A percentile compares a stretch with the other conserved stretches of the same genome.
Evolutionary conservation across 345 rosid species (phyloP).

Genomic region (Citropsis articulata): DNA sequence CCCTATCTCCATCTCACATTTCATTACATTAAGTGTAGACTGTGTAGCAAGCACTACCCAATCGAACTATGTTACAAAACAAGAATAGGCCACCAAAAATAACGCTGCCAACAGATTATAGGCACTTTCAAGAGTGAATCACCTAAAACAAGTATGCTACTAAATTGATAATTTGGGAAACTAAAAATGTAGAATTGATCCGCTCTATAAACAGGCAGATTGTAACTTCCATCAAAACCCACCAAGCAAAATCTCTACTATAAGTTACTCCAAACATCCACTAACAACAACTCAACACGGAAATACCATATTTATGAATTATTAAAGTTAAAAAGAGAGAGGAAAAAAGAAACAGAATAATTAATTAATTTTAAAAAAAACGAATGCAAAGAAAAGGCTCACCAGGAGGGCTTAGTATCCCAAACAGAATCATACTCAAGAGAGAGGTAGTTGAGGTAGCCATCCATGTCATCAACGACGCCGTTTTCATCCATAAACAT

Average conservation of each 20-base stretch:
- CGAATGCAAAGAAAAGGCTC: background rate
- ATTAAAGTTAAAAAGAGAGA: background rate
- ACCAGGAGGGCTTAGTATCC: conserved; percentile 98
- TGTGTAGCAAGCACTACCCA: background rate
- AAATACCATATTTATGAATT: background rate
- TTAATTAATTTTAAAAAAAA: background rate
- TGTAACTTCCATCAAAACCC: background rate
- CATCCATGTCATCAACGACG: conserved; percentile 78
- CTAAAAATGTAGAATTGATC: background rate
- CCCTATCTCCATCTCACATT: no score
- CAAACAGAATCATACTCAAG: conserved; percentile 98
- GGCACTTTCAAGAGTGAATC: no score
- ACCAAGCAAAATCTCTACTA: background rate
- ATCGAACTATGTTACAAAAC: background rate
- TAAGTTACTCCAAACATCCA: background rate
- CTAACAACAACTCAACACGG: background rate
- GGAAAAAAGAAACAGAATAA: background rate
- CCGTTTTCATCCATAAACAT: conserved; percentile 65
- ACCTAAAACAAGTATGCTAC: background rate
- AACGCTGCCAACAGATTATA: background rate
- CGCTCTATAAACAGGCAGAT: background rate
- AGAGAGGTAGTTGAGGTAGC: conserved; percentile 76
- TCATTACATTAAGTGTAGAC: background rate
- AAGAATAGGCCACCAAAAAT: background rate
- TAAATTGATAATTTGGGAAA: background rate